A percentile compares a stretch with the other conserved stretches of the same genome.
Conservation (phyloP, 1,284 basidiomycete genomes). For the Puccinia polysora region DNA sequence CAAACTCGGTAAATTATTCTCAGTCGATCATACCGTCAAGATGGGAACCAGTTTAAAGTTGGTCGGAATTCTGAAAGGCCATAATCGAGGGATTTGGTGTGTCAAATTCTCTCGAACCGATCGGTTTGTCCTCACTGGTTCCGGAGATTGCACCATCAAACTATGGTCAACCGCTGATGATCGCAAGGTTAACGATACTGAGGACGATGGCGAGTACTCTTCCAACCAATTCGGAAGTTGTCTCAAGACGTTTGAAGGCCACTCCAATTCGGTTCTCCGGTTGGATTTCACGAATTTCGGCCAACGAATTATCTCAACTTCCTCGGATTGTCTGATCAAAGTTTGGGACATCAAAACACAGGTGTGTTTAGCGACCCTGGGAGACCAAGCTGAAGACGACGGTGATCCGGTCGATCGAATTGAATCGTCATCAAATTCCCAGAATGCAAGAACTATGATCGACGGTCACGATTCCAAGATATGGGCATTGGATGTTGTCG, state of each 20-base stretch:
- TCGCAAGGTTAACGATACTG: slow-evolving; percentile 65
- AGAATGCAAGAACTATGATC: slow-evolving; percentile 35
- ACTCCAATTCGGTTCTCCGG: slow-evolving; percentile 91
- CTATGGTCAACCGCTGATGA: slow-evolving; percentile 91
- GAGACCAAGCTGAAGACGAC: slow-evolving; percentile 77
- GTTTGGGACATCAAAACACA: slow-evolving; percentile 89
- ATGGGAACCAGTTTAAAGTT: slow-evolving; percentile 59
- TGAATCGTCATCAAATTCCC: background rate
- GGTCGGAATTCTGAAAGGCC: slow-evolving; percentile 86
- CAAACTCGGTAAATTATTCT: slow-evolving; percentile 84
- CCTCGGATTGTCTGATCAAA: slow-evolving; percentile 90
- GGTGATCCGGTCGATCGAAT: slow-evolving; percentile 63
- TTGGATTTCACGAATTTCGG: slow-evolving; percentile 81
- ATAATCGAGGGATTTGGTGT: slow-evolving; percentile 93
- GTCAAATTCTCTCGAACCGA: slow-evolving; percentile 81
- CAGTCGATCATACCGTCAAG: slow-evolving; percentile 57
- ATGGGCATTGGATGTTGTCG: slow-evolving; percentile 79
- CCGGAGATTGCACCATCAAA: slow-evolving; percentile 88
- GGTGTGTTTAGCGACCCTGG: slow-evolving; percentile 78
- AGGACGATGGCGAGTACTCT: background rate
- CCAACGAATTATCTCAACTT: slow-evolving; percentile 79
- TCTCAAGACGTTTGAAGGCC: slow-evolving; percentile 79
- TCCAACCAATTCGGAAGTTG: slow-evolving; percentile 4
- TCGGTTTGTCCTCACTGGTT: slow-evolving; percentile 80
- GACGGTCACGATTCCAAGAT: slow-evolving; percentile 59